Evolutionary conservation across 192 early-diverging fungal species (phyloP).

Genomic region (Kappamyces sp.): DNA sequence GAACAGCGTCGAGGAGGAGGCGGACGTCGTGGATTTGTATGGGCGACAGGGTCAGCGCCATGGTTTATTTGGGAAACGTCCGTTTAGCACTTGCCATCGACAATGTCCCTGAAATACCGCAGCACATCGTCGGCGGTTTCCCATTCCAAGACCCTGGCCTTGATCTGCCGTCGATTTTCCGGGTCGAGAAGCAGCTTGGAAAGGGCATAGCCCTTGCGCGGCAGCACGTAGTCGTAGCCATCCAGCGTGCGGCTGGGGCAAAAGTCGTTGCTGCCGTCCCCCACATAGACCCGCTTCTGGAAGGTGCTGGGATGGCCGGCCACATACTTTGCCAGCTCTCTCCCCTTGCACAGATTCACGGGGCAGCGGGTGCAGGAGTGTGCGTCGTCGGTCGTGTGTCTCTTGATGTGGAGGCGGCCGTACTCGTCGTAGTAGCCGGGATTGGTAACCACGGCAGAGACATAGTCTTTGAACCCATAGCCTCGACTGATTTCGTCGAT

Average conservation of each 20-base stretch:
- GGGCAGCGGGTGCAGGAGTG: slow-evolving; percentile 24
- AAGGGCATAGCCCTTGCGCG: neutral
- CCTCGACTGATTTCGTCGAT: slow-evolving; percentile 26
- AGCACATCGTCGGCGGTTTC: slow-evolving; percentile 7
- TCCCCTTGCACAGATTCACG: slow-evolving; percentile 33
- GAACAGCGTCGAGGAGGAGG: too few relatives aligned
- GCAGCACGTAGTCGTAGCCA: slow-evolving; percentile 7
- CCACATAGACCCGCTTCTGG: slow-evolving; percentile 25
- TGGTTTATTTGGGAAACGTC: too few relatives aligned
- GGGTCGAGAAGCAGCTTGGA: neutral
- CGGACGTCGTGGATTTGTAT: too few relatives aligned
- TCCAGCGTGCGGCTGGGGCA: slow-evolving; percentile 32
- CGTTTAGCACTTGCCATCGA: too few relatives aligned
- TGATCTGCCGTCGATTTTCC: slow-evolving; percentile 5
- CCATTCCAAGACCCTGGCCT: slow-evolving; percentile 2
- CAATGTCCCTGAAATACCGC: too few relatives aligned
- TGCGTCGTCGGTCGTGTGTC: slow-evolving; percentile 17
- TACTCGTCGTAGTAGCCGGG: slow-evolving; percentile 20
- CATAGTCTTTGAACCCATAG: slow-evolving; percentile 10
- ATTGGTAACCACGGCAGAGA: slow-evolving; percentile 34
- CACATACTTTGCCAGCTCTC: slow-evolving; percentile 11
- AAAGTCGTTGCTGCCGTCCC: slow-evolving; percentile 37
- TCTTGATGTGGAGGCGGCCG: slow-evolving; percentile 19
- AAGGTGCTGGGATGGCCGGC: neutral
- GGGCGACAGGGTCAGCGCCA: too few relatives aligned